Percentiles rank a stretch among this genome's conserved stretches.
phyloP scores from a whole-genome alignment of 176 grass and related monocot genomes.

The Avena eriantha region DNA sequence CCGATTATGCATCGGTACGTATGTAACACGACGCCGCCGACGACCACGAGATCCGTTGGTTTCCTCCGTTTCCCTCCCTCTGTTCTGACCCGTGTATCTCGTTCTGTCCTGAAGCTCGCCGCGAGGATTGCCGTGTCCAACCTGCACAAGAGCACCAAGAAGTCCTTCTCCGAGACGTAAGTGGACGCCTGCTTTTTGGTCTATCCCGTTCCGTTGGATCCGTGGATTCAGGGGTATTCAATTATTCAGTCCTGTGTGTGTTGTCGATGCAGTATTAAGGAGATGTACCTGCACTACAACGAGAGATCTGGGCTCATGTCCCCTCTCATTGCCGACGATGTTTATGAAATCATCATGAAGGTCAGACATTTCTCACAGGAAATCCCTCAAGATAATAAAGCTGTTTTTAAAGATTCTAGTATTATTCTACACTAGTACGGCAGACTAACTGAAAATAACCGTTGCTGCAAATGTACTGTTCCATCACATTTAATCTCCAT shows the following conservation, averaged over 20 bases:
- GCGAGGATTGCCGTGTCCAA: conserved; percentile 95
- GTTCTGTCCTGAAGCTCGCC: conserved; percentile 57
- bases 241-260: neutral
- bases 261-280: conserved; percentile 65
- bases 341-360: conserved; percentile 96
- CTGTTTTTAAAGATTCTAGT: neutral
- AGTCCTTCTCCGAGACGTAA: conserved; percentile 96
- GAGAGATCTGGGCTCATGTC: conserved; percentile 79
- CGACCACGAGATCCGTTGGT: neutral
- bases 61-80: neutral
- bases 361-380: conserved; percentile 44
- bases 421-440: too few relatives aligned
- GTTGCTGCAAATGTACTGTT: too few relatives aligned
- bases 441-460: too few relatives aligned
- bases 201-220: too few relatives aligned
- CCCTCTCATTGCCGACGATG: conserved; percentile 83
- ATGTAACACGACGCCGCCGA: too few relatives aligned
- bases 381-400: neutral
- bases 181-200: neutral
- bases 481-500: too few relatives aligned
- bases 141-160: conserved; percentile 97
- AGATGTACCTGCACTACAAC: conserved; percentile 74
- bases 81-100: neutral
- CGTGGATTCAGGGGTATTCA: neutral
- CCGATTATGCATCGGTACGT: conserved; percentile 83